Conservation (phyloP, 2,329 filamentous ascomycete species). For the Sclerotinia sclerotiorum region DNA sequence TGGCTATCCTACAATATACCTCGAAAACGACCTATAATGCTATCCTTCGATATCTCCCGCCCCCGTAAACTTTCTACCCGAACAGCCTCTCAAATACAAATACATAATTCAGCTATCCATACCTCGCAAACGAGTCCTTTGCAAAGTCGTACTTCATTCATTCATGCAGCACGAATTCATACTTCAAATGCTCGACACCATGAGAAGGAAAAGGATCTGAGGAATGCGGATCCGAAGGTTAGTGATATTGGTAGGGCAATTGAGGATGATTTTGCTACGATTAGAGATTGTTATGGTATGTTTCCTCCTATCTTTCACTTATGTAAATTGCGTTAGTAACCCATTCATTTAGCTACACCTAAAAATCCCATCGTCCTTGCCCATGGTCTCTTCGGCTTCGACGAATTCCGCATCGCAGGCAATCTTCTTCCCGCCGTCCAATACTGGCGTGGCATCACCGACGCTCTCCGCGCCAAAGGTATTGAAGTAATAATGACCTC, state of each 20-base stretch:
- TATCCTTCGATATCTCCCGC: constrained; percentile 12
- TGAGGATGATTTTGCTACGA: constrained; percentile 59
- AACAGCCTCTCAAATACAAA: constrained; percentile 4
- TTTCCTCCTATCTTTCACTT: not conserved
- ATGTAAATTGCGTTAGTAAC: not conserved
- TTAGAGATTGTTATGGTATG: constrained; percentile 57
- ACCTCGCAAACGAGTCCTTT: not conserved
- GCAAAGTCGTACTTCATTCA: not conserved
- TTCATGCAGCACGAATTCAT: constrained; percentile 14
- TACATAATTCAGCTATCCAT: constrained; percentile 16
- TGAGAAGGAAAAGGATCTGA: constrained; percentile 23
- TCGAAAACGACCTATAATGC: constrained; percentile 25
- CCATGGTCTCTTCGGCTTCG: constrained; percentile 64
- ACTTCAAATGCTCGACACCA: constrained; percentile 1
- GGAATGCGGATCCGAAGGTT: constrained; percentile 48
- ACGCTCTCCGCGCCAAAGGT: constrained; percentile 55
- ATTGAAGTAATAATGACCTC: constrained; percentile 59
- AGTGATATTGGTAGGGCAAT: constrained; percentile 52
- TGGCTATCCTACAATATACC: constrained; percentile 31
- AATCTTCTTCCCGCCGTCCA: constrained; percentile 54
- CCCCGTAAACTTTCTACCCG: constrained; percentile 5
- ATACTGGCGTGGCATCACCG: constrained; percentile 65
- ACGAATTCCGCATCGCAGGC: constrained; percentile 53
- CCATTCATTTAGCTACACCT: constrained; percentile 47
- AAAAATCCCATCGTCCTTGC: constrained; percentile 64